Evolutionary conservation across 2,329 filamentous ascomycete species (phyloP).

Genomic region (Chaetomium globosum): DNA sequence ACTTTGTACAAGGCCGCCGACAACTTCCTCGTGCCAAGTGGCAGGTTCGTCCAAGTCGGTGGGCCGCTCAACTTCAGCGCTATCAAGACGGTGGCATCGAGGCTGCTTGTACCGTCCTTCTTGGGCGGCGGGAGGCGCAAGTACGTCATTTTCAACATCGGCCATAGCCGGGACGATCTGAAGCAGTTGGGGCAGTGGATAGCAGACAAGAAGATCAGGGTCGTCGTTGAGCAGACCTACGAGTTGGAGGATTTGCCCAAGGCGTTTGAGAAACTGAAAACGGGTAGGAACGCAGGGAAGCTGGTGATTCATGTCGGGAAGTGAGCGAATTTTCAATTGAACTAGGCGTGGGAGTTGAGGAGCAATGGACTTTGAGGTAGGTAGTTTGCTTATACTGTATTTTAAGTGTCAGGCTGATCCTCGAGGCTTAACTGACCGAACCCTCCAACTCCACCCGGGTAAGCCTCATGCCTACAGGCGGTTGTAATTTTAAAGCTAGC

Average conservation of each 20-base stretch:
- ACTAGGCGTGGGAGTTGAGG: not conserved
- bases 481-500: no score
- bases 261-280: conserved; percentile 62
- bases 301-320: conserved; percentile 48
- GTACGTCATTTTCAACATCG: conserved; percentile 45
- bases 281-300: conserved; percentile 60
- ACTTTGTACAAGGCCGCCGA: conserved; percentile 58
- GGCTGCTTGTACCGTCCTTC: conserved; percentile 40
- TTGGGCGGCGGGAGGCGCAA: conserved; percentile 48
- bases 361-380: not conserved
- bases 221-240: conserved; percentile 58
- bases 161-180: conserved; percentile 48
- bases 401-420: not conserved
- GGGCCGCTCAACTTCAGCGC: conserved; percentile 38
- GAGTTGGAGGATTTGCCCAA: conserved; percentile 58
- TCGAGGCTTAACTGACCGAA: no score
- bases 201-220: conserved; percentile 59
- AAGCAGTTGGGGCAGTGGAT: conserved; percentile 57
- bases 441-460: no score
- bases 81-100: conserved; percentile 31
- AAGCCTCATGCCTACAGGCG: no score
- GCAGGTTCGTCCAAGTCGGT: conserved; percentile 58
- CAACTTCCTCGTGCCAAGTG: conserved; percentile 53
- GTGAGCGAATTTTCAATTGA: conserved; percentile 3
- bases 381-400: not conserved